phyloP scores from a whole-genome alignment of 2,329 filamentous ascomycete genomes.

The Clonostachys solani region DNA sequence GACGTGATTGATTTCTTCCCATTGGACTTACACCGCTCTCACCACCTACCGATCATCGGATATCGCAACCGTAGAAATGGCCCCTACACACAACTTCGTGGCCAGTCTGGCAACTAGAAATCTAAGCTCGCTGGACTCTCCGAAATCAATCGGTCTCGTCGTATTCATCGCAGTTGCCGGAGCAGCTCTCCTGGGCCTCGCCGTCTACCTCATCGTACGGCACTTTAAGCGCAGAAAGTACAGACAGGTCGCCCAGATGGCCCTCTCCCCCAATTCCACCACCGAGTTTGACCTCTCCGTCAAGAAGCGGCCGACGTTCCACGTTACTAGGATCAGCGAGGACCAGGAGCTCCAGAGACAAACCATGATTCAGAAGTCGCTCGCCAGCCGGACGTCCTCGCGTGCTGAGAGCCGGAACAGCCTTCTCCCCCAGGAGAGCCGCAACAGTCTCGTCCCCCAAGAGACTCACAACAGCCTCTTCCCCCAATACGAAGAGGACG shows the following conservation, averaged over 20 bases:
- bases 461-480: neutral
- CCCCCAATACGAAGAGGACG: neutral
- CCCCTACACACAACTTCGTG: too few species aligned
- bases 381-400: constrained; percentile 21
- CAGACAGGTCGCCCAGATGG: neutral
- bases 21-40: too few species aligned
- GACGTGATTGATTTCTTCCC: too few species aligned
- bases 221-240: constrained; percentile 2
- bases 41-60: neutral
- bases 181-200: neutral
- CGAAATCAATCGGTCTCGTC: neutral
- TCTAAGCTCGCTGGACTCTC: neutral
- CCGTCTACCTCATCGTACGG: constrained; percentile 1
- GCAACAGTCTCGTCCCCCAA: too few species aligned
- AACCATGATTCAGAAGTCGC: constrained; percentile 38
- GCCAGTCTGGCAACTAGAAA: neutral
- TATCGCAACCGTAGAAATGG: neutral
- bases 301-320: too few species aligned
- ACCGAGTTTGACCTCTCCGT: neutral
- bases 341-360: constrained; percentile 29
- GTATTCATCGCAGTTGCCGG: neutral
- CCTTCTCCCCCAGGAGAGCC: constrained; percentile 1
- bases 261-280: neutral
- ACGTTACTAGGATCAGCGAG: neutral
- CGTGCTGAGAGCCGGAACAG: constrained; percentile 1